A percentile compares a stretch with the other conserved stretches of the same genome.
Evolutionary conservation across 495 filamentous ascomycete genomes (phyloP).

Genomic region (Chlorociboria aeruginascens): DNA sequence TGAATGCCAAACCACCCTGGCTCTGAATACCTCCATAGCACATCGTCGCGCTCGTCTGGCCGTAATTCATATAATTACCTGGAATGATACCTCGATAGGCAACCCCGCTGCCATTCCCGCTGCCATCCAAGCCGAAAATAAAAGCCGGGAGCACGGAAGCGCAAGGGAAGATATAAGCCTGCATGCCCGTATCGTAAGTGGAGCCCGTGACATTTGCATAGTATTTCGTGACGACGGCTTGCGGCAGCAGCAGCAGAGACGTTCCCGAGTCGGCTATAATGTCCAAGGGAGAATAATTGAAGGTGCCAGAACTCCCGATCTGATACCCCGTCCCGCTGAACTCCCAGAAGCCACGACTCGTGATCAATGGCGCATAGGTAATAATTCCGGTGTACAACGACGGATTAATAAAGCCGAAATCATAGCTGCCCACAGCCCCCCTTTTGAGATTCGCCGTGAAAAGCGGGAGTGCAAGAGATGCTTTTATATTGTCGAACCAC

Average conservation of each 20-base stretch:
- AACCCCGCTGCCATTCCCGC: neutral
- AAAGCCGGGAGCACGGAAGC: conserved; percentile 45
- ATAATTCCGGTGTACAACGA: conserved; percentile 50
- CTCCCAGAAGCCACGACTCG: conserved; percentile 54
- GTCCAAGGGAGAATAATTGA: conserved; percentile 25
- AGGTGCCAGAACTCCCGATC: conserved; percentile 33
- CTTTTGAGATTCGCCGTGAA: conserved; percentile 65
- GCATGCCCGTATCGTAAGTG: conserved; percentile 30
- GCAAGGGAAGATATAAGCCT: conserved; percentile 64
- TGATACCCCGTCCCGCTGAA: conserved; percentile 51
- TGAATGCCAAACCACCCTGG: conserved; percentile 47
- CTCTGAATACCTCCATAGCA: conserved; percentile 57
- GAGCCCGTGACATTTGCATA: conserved; percentile 46
- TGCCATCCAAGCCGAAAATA: conserved; percentile 40
- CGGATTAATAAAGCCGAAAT: conserved; percentile 62
- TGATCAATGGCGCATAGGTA: conserved; percentile 47
- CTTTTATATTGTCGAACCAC: conserved; percentile 61
- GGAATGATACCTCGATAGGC: conserved; percentile 35
- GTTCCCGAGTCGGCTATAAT: conserved; percentile 63
- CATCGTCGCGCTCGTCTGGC: conserved; percentile 29
- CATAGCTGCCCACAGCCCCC: conserved; percentile 50
- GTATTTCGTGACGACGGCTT: conserved; percentile 46
- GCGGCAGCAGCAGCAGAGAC: conserved; percentile 53
- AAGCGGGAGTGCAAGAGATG: conserved; percentile 43
- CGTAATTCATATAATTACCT: conserved; percentile 44